Evolutionary conservation across 2,329 filamentous ascomycete species (phyloP), one percentile per base, ranked within the genome.

Genomic region (Trichoderma brevicompactum): DNA sequence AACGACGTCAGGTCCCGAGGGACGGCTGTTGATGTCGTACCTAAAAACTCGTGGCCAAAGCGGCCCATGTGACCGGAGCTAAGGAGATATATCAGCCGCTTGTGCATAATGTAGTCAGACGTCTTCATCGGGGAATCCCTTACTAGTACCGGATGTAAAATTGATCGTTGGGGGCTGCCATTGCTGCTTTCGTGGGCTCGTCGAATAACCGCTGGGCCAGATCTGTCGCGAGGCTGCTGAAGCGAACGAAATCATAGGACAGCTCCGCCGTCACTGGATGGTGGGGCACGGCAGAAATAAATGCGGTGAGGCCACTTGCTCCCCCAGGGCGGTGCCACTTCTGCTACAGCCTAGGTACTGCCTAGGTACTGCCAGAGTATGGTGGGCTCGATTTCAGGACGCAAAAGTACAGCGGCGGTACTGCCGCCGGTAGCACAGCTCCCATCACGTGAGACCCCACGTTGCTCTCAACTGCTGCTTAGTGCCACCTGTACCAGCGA

Each of bases 71-170:
- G 95, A 74, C 95, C 95, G 71, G 95, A 98, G 84, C 94, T 98
- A 76, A 72, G 66, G 17, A 34, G 13, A 46, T 38, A 62, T n/a
- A 65, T 68, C 66, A 68, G 66, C 36, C 70, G 54, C 49, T 49
- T 50, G 34, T 55, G 52, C 44, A 28, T 2, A 2, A 5, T 6
- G 15, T 12, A 7, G 41, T 43, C 13, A 34, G 9, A n/a, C 5
- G 9, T 13, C 1, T 13, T 3, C 7, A 7, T 9, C 1, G 8
- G 4, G 10, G 4, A 15, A 13, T 17, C 5, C 5, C 61, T 78
- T 87, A 97, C 94, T 99, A 99, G 84, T 99, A 99, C 74, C 95
- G 89, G 71, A 99, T 82, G 75, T 99, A 99, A 77, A 99, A 98
- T 7, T 91, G 89, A 73, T 97, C 94, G 78, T 85, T 90, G 72